Base-by-base conservation (phyloP, 352 stramenopile species). In the Phytophthora melonis region DNA sequence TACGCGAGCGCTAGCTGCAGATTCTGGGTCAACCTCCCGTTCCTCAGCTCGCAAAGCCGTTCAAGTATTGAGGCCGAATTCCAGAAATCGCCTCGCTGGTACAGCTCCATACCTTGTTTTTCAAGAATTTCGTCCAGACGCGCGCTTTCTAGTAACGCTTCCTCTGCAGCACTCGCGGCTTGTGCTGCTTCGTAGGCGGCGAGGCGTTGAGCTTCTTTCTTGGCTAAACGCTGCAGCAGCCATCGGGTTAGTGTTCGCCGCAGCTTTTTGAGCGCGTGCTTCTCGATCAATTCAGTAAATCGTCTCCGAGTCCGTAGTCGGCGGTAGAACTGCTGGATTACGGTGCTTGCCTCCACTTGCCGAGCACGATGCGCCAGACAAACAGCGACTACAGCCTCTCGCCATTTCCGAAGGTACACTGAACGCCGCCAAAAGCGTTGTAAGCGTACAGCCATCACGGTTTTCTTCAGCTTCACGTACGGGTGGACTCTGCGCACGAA, bases 21-120 rank as follows among this genome's bases (percentile, higher is more conserved):
- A 16, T 79, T 57, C 19, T 47, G 25, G 27, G 7, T 60, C 34
- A 41, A 55, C 25, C 27, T 58, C 13, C 47, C 75, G 63, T 49
- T 67, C 21, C 27, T 72, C 62, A 58, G 67, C 36, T 53, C 66
- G 3, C 43, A 67, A 0, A 59, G 62, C 9, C 84, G 81, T 45
- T 91, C 83, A 2, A 94, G 64, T 18, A 91, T 62, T 0, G 67
- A 75, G 1, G 88, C 81, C 13, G 83, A 82, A 58, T 87, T 86
- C 86, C 82, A 92, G 32, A 90, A 91, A 60, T 93, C 81, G 0
- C 81, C 75, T 1, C 54, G 32, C 7, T 64, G 55, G 65, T 86
- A 91, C 1, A 90, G 69, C 0, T 63, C 60, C 52, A 89, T 64
- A 1, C 88, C 88, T 14, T 90, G 16, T 0, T 68, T 63, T 27